Conservation (phyloP, 306 rosid species). For the Dryas alaskensis region DNA sequence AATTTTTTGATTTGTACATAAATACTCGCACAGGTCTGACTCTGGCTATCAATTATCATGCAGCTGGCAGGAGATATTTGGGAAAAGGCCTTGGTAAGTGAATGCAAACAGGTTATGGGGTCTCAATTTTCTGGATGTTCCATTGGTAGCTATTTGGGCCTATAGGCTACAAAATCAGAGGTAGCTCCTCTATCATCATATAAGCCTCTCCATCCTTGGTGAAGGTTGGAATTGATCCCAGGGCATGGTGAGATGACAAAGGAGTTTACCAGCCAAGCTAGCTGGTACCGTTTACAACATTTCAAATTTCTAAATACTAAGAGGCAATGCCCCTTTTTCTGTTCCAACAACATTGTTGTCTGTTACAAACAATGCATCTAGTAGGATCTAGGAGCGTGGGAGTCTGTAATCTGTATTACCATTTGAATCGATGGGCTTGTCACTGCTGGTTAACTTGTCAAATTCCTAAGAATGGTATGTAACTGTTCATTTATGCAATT, state of each 20-base stretch:
- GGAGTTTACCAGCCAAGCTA: background rate
- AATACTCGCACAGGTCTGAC: constrained; percentile 27
- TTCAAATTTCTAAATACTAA: background rate
- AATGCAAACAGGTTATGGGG: background rate
- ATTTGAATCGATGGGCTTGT: background rate
- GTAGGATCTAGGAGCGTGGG: background rate
- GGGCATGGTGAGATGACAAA: background rate
- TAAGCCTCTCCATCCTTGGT: background rate
- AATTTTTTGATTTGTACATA: constrained; percentile 16
- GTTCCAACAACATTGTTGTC: background rate
- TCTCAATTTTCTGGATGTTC: background rate
- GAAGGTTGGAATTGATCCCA: background rate
- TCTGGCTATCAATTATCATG: constrained; percentile 28
- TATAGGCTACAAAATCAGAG: background rate
- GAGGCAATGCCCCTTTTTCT: background rate
- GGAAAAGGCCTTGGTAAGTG: constrained; percentile 87
- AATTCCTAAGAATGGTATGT: background rate
- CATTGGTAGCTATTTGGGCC: background rate
- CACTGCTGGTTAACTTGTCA: constrained; percentile 4
- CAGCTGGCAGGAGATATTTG: constrained; percentile 77
- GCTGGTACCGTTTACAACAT: background rate
- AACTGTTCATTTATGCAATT: constrained; percentile 16
- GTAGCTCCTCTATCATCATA: background rate
- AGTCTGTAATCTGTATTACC: constrained; percentile 2
- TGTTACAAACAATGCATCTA: background rate